phyloP scores from a whole-genome alignment of 2,329 filamentous ascomycete genomes.

The Ampelomyces quisqualis region DNA sequence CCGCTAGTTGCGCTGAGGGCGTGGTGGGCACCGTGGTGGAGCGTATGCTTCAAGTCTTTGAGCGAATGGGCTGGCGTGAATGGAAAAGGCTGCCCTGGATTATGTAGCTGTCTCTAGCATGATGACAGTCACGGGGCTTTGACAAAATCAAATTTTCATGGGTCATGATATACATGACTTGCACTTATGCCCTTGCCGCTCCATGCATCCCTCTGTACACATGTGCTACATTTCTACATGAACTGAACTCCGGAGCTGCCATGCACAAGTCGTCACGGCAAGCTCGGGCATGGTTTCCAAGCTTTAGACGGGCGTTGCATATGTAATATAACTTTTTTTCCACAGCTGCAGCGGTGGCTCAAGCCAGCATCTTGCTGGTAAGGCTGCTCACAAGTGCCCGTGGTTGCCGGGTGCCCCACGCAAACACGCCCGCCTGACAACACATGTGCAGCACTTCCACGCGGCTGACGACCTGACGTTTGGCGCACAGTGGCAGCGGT shows the following conservation, averaged over 20 bases:
- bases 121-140: slow-evolving; percentile 23
- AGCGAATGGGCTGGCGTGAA: slow-evolving; percentile 38
- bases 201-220: background rate
- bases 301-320: background rate
- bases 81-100: slow-evolving; percentile 39
- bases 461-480: slow-evolving; percentile 21
- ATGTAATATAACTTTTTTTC: background rate
- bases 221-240: background rate
- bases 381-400: slow-evolving; percentile 5
- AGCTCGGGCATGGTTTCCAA: too few relatives aligned
- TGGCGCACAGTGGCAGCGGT: slow-evolving; percentile 10
- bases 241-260: too few relatives aligned
- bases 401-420: slow-evolving; percentile 16
- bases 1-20: slow-evolving; percentile 62
- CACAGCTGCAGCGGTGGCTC: background rate
- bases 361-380: slow-evolving; percentile 12
- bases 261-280: too few relatives aligned
- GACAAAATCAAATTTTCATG: slow-evolving; percentile 37
- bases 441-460: slow-evolving; percentile 21
- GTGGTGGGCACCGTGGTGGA: slow-evolving; percentile 32
- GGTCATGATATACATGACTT: slow-evolving; percentile 32
- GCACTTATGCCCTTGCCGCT: background rate
- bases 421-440: slow-evolving; percentile 24
- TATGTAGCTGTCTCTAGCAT: slow-evolving; percentile 33
- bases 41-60: slow-evolving; percentile 35